Evolutionary conservation across 306 rosid genomes (phyloP), one percentile per base, ranked within the genome.

Genomic region (Canavalia gladiata): DNA sequence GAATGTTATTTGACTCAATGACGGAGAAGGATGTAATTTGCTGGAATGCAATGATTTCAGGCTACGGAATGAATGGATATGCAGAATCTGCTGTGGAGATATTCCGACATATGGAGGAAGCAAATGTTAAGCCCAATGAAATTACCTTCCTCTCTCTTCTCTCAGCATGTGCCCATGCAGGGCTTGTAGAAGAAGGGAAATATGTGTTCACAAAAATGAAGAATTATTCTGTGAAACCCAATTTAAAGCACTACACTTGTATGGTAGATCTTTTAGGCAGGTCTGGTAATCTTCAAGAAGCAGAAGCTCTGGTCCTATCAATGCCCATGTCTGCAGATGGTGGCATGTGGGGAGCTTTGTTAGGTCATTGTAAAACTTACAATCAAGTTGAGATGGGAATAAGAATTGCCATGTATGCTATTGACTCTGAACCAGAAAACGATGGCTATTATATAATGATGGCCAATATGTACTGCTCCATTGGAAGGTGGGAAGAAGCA

Each of bases 231-330:
- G 42, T 90, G 46, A 78, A 83, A 45, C 95, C 94, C 42, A 83
- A 85, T 77, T 84, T 90, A 78, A 94, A 91, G 90, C 98, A 94
- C 86, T 90, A 88, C 88, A 88, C 98, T 68, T 89, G 92, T 79
- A 92, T 92, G 94, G 90, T 94, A 55, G 98, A 92, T 86, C 92
- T 92, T 87, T 89, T 91, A 54, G 95, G 90, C 58, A 88, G 94
- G 81, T 87, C 94, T 0, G 92, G 97, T 66, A 85, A 85, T 76
- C 87, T 92, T 72, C 84, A 81, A 87, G 98, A 88, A 71, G 98
- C 97, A 10, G 90, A 92, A 86, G 82, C 84, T 57, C 62, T 92
- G 75, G 92, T 89, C 64, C 83, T 88, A 50, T 89, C 97, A 59
- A 94, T 94, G 97, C 98, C 97, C 13, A 57, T 92, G 30, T 29